Conservation (phyloP, 2,329 filamentous ascomycete species). For the Westerdykella sp. region DNA sequence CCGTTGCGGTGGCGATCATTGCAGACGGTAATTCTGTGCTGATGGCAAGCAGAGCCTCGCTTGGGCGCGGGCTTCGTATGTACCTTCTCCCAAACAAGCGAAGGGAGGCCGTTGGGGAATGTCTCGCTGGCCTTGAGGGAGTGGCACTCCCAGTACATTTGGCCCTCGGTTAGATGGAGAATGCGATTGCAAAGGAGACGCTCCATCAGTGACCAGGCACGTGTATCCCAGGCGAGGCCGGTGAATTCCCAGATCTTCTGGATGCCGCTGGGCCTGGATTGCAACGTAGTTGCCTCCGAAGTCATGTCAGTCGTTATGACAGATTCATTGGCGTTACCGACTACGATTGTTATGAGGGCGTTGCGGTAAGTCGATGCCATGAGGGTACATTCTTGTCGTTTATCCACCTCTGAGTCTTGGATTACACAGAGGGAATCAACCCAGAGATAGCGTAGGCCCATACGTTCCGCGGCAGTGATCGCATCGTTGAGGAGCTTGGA, state of each 20-base stretch:
- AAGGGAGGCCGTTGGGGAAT: slow-evolving; percentile 28
- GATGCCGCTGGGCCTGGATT: background rate
- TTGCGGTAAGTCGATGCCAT: slow-evolving; percentile 34
- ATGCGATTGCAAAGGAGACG: slow-evolving; percentile 31
- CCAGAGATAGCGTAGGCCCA: slow-evolving; percentile 32
- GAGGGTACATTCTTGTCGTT: slow-evolving; percentile 22
- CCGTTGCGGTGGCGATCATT: too few relatives aligned
- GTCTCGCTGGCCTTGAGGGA: slow-evolving; percentile 33
- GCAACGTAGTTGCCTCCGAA: background rate
- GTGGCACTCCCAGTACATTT: slow-evolving; percentile 37
- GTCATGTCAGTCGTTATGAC: background rate
- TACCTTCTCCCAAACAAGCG: slow-evolving; percentile 34
- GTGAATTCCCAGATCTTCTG: slow-evolving; percentile 8
- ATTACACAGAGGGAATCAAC: slow-evolving; percentile 31
- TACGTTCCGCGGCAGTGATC: slow-evolving; percentile 18
- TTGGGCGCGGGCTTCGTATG: slow-evolving; percentile 14
- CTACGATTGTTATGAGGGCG: slow-evolving; percentile 27
- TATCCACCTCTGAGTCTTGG: slow-evolving; percentile 29
- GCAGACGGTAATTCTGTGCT: too few relatives aligned
- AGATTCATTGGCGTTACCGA: slow-evolving; percentile 12
- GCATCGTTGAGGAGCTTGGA: slow-evolving; percentile 21
- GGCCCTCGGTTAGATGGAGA: slow-evolving; percentile 27
- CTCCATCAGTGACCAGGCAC: slow-evolving; percentile 34
- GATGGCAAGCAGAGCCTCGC: too few relatives aligned
- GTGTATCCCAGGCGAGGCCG: slow-evolving; percentile 31